phyloP scores from a whole-genome alignment of 495 filamentous ascomycete species.

The Neurospora sp. region DNA sequence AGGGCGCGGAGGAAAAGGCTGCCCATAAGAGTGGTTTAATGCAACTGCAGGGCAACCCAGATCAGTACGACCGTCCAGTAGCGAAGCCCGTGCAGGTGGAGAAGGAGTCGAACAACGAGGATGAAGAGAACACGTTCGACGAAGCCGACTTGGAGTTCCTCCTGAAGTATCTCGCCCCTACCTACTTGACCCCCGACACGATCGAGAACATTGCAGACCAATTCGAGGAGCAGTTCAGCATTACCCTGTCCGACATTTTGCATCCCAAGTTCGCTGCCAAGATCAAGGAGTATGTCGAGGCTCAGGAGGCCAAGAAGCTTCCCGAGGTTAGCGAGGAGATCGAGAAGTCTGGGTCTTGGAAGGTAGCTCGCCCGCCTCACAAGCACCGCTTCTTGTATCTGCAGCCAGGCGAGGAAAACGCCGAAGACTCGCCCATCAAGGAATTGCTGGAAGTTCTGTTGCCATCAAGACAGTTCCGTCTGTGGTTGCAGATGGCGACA shows the following conservation, averaged over 20 bases:
- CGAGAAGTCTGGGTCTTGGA: conserved; percentile 50
- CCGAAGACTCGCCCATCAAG: conserved; percentile 49
- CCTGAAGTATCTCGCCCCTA: conserved; percentile 77
- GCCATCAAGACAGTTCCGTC: conserved; percentile 76
- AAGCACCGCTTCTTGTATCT: conserved; percentile 90
- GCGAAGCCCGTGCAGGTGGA: conserved; percentile 44
- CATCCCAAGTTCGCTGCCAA: conserved; percentile 61
- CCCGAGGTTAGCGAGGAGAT: conserved; percentile 44
- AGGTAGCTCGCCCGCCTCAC: conserved; percentile 78
- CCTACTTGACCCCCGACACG: conserved; percentile 90
- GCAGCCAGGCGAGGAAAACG: conserved; percentile 28
- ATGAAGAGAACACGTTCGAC: conserved; percentile 42
- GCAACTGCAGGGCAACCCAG: conserved; percentile 84
- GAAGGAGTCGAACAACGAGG: conserved; percentile 29
- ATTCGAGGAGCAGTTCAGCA: conserved; percentile 73
- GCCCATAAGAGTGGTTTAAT: conserved; percentile 80
- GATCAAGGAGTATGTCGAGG: conserved; percentile 57
- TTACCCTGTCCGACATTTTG: conserved; percentile 69
- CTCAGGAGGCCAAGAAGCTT: conserved; percentile 45
- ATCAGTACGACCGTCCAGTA: conserved; percentile 75
- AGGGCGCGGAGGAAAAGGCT: conserved; percentile 78
- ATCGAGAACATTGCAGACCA: conserved; percentile 68
- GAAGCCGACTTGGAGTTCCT: conserved; percentile 77
- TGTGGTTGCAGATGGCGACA: conserved; percentile 80
- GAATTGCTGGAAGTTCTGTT: conserved; percentile 70